Evolutionary conservation across 208 protist species (phyloP).

Genomic region (Acanthamoeba culbertsoni): DNA sequence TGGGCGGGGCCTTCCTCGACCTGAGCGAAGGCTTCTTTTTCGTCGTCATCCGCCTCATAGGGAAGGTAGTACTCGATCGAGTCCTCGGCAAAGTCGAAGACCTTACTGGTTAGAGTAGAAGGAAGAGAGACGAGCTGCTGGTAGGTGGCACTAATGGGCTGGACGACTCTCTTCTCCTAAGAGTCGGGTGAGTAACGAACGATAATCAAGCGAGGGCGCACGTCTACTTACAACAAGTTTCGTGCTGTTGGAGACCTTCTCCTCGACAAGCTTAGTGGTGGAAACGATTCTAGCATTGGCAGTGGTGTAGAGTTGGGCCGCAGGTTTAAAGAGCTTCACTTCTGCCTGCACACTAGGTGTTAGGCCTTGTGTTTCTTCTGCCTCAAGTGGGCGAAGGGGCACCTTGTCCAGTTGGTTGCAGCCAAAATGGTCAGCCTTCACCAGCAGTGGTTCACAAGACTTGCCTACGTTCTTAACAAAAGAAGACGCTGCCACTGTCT

Average conservation of each 20-base stretch:
- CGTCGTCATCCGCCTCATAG: neutral
- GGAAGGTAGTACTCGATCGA: slow-evolving; percentile 8
- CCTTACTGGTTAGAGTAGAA: neutral
- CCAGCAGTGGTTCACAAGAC: neutral
- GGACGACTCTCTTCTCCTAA: neutral
- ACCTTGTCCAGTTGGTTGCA: slow-evolving; percentile 20
- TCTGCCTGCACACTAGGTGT: neutral
- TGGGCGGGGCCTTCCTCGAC: neutral
- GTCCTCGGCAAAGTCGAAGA: slow-evolving; percentile 1
- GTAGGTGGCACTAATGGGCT: neutral
- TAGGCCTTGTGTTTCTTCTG: neutral
- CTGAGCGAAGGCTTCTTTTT: neutral
- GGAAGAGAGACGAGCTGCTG: neutral
- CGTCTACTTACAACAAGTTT: neutral
- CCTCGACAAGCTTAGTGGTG: neutral
- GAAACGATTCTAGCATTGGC: neutral
- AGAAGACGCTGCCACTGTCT: neutral
- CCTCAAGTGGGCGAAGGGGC: neutral
- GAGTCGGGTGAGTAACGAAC: too few species aligned
- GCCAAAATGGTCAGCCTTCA: slow-evolving; percentile 3
- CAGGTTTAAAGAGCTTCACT: neutral
- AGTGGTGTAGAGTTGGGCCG: neutral
- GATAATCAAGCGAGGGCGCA: too few species aligned
- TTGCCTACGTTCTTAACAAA: neutral
- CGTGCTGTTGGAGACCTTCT: neutral